Conservation (phyloP, 768 basidiomycete genomes). For the Tylopilus sp. region DNA sequence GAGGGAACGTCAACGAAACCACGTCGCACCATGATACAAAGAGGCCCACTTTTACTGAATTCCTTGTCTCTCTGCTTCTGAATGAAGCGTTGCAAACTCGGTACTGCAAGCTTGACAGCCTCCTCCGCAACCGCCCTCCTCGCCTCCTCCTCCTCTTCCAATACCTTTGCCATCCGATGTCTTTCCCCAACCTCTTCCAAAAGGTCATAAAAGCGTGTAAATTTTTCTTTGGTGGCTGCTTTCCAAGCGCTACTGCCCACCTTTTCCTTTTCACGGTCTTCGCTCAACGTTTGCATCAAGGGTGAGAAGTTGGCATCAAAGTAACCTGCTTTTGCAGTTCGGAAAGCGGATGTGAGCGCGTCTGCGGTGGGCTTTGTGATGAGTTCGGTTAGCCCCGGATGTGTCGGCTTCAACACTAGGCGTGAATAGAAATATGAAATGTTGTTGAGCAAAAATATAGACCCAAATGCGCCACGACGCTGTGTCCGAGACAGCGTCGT, state of each 20-base stretch:
- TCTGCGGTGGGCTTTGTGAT: conserved; percentile 63
- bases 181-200: conserved; percentile 78
- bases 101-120: conserved; percentile 72
- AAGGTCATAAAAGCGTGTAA: conserved; percentile 76
- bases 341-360: conserved; percentile 62
- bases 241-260: conserved; percentile 43
- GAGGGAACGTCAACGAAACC: not conserved
- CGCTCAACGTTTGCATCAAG: conserved; percentile 58
- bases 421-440: conserved; percentile 63
- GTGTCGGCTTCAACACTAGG: conserved; percentile 50
- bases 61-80: conserved; percentile 78
- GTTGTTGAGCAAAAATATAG: conserved; percentile 81
- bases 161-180: conserved; percentile 62
- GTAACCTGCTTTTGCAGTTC: conserved; percentile 80
- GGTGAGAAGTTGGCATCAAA: conserved; percentile 82
- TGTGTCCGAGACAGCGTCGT: conserved; percentile 59
- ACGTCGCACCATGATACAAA: not conserved
- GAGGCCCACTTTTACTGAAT: conserved; percentile 72
- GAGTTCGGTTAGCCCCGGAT: conserved; percentile 44
- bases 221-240: conserved; percentile 74
- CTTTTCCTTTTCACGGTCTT: conserved; percentile 47
- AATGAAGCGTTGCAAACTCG: conserved; percentile 68
- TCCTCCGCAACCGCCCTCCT: conserved; percentile 65
- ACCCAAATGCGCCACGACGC: conserved; percentile 61
- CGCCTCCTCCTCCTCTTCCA: conserved; percentile 67